A percentile compares a stretch with the other conserved stretches of the same genome.
Evolutionary conservation across 2,329 filamentous ascomycete genomes (phyloP).

Genomic region (Coccinonectria pachysandricola): DNA sequence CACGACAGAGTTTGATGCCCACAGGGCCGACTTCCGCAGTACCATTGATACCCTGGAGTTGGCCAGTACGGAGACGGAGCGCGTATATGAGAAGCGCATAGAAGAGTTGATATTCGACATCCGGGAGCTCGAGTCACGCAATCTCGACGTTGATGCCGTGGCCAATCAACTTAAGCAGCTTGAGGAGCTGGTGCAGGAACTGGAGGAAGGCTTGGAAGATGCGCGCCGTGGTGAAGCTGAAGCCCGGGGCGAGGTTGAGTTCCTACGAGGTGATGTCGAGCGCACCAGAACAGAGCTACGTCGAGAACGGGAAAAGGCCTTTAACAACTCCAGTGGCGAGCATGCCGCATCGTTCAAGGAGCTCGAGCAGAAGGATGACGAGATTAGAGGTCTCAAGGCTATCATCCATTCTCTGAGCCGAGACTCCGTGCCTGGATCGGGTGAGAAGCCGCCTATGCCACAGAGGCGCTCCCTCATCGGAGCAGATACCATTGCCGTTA

Average conservation of each 20-base stretch:
- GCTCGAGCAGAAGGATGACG: slow-evolving; percentile 88
- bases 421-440: slow-evolving; percentile 45
- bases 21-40: slow-evolving; percentile 89
- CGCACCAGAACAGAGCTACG: slow-evolving; percentile 78
- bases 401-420: slow-evolving; percentile 94
- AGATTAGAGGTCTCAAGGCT: slow-evolving; percentile 91
- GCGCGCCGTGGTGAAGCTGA: slow-evolving; percentile 89
- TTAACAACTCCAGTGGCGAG: slow-evolving; percentile 30
- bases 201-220: slow-evolving; percentile 94
- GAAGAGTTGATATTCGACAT: slow-evolving; percentile 77
- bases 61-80: slow-evolving; percentile 88
- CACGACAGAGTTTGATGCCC: slow-evolving; percentile 87
- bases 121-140: slow-evolving; percentile 69
- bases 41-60: slow-evolving; percentile 95
- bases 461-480: slow-evolving; percentile 27
- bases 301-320: slow-evolving; percentile 72
- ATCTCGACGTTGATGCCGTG: slow-evolving; percentile 84
- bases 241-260: slow-evolving; percentile 90
- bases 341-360: slow-evolving; percentile 54
- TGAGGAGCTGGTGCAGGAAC: slow-evolving; percentile 89
- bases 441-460: slow-evolving; percentile 23
- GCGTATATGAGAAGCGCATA: slow-evolving; percentile 90
- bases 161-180: slow-evolving; percentile 87
- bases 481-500: slow-evolving; percentile 20
- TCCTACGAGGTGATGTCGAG: slow-evolving; percentile 88